Evolutionary conservation across 2,329 filamentous ascomycete species (phyloP).

Genomic region (Zasmidium citrigriseum): DNA sequence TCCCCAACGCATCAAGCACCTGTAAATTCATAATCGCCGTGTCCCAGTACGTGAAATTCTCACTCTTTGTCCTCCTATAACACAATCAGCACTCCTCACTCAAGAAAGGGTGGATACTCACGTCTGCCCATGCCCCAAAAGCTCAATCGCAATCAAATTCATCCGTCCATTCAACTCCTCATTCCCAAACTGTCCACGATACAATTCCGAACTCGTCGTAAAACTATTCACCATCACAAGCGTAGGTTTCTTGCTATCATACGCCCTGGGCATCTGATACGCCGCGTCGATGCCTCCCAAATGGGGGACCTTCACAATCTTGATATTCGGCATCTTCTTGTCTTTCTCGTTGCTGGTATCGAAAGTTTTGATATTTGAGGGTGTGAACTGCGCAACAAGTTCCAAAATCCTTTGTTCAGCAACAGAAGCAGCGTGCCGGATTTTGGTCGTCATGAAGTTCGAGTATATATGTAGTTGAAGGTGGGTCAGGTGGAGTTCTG

Average conservation of each 20-base stretch:
- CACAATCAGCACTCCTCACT: neutral
- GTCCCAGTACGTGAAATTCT: conserved; percentile 59
- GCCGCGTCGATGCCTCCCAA: conserved; percentile 52
- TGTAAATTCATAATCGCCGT: conserved; percentile 41
- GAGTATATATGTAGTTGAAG: neutral
- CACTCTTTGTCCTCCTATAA: conserved; percentile 35
- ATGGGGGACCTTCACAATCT: conserved; percentile 49
- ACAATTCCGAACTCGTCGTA: conserved; percentile 50
- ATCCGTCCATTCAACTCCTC: conserved; percentile 35
- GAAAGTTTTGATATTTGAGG: neutral
- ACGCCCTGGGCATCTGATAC: conserved; percentile 45
- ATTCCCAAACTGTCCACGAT: conserved; percentile 32
- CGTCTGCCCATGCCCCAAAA: conserved; percentile 55
- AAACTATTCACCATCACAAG: conserved; percentile 55
- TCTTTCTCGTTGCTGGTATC: neutral
- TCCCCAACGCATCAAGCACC: conserved; percentile 42
- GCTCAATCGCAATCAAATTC: conserved; percentile 57
- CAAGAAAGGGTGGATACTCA: too few relatives aligned
- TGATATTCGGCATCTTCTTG: conserved; percentile 33
- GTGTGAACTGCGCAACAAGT: neutral
- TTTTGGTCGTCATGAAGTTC: neutral
- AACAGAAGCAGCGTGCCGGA: neutral
- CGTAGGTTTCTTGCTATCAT: conserved; percentile 49
- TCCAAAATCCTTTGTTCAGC: neutral
- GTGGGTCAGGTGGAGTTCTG: neutral